Base-by-base conservation (phyloP, 2,329 filamentous ascomycete genomes). In the Madurella fahalii region DNA sequence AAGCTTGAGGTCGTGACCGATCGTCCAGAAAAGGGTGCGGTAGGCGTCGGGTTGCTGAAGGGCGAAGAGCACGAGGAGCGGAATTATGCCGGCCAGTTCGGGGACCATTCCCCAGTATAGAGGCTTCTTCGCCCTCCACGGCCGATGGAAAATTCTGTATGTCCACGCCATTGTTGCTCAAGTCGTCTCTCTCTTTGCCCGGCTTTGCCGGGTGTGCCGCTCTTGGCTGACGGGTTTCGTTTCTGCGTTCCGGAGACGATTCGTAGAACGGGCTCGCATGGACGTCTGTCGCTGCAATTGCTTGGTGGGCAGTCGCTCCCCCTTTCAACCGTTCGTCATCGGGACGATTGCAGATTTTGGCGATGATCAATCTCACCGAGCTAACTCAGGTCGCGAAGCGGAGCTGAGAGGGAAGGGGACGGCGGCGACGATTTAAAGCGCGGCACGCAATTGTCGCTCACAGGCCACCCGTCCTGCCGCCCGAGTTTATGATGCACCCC, bases 31-130 rank as follows among this genome's bases (percentile, higher is more conserved):
- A 61, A 79, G 81, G 9, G 83, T 85, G 45, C 88, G 82, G 69
- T 86, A 92, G 51, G 85, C 77, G 68, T 91, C 80, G 15, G 88
- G 87, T 62, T 87, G 84, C 34, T 87, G 81, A 64, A 92, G 83
- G 61, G 83, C 87, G 67, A 87, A 89, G 50, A 92, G 77, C 39
- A 87, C 79, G 59, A 93, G 78, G 47, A 81, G 73, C 15, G 83
- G 79, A 53, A 93, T 75, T 20, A 85, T 81, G 59, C 84, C 79
- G 39, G 74, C 71, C 50, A 92, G 77, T 72, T 93, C 89, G 49
- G 84, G 65, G 47, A 81, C 65, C 74, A 92, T 81, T 60, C 89
- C 74, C 66, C 70, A 82, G 77, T 73, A 85, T 75, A 79, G 83
- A 65, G 69, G 82, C 70, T 68, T 78, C 69, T 69, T 80, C 72